Evolutionary conservation across 768 basidiomycete species (phyloP), one percentile per base, ranked within the genome.

Genomic region (Gautieria morchelliformis): DNA sequence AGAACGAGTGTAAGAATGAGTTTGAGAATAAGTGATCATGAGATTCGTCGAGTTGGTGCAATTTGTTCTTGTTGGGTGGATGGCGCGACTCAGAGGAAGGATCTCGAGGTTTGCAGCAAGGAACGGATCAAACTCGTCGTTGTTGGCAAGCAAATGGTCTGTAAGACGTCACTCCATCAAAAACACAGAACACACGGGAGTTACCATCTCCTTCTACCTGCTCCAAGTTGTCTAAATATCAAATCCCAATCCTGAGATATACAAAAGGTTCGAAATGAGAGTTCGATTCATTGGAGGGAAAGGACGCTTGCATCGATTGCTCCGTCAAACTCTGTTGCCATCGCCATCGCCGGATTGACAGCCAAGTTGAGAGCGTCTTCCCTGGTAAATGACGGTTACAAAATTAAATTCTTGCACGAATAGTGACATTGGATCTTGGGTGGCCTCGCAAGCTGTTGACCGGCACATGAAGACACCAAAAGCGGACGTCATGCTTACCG

Each of bases 41-140:
- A 59, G 83, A 77, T 64, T 91, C 88, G 11, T 80, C 71, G n/a
- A 91, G 76, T 37, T 83, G 89, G 66, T 86, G 80, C 56, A 71
- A 63, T 30, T 80, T 47, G 3, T 19, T 48, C 6, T 48, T 56
- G 4, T 35, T 46, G 1, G 9, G 20, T 10, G 27, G 17, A 33
- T 45, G 17, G 15, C 37, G 19, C 19, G n/a, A 20, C 30, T 40
- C 40, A 20, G 53, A 46, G 14, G 27, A 44, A 17, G 37, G 41
- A 15, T 44, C 40, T 40, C 41, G 32, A 14, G n/a, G 40, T 42
- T 45, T 8, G 24, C 19, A 24, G 39, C 19, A 32, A 40, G 32
- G 6, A 27, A 37, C 24, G 45, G 45, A 27, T 46, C n/a, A 27
- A 46, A 46, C n/a, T 46, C 45, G 10, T 27, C 45, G n/a, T 46